Evolutionary conservation across 495 filamentous ascomycete genomes (phyloP), one percentile per base, ranked within the genome.

Genomic region (Penicillium samsonianum): DNA sequence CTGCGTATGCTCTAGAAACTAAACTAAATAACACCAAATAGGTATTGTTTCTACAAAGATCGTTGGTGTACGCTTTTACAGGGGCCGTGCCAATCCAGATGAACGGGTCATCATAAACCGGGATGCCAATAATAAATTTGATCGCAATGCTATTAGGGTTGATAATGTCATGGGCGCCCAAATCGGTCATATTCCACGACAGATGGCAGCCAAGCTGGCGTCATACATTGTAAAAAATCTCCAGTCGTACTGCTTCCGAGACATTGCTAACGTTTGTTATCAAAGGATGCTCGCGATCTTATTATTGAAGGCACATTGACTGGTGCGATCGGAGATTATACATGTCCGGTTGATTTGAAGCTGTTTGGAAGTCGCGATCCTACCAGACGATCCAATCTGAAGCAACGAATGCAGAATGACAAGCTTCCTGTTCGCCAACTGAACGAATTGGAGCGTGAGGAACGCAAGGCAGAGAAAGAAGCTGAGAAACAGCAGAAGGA

Each of bases 51-150:
- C 82, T 8, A 80, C 77, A 12, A 92, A 92, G 58, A 87, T 94
- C 45, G 92, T 96, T 0, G 92, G 92, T 5, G 79, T 91, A 12
- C 80, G 87, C 49, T 96, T 85, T 68, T 97, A 97, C 70, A 74
- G 67, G 25, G 91, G 90, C 5, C 65, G 82, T 55, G 90, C 89
- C 4, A 90, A 82, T 4, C 49, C 78, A 5, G 88, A 89, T 14
- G 92, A 97, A 67, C 79, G 83, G 55, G 87, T 94, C 1, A 59
- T 90, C 26, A 65, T 89, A 50, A 73, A 69, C 30, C 76, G 92
- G 59, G 88, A 96, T 55, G 87, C 90, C 3, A 53, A 64, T 12
- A 97, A 97, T 59, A 61, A 74, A 52, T 92, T 89, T 63, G 90
- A 94, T 63, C 56, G 66, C 4, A 95, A 95, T 75, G 91, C 91